Evolutionary conservation across 805 yeast genomes (phyloP), one percentile per base, ranked within the genome.

Genomic region (Yamadazyma akitaensis): DNA sequence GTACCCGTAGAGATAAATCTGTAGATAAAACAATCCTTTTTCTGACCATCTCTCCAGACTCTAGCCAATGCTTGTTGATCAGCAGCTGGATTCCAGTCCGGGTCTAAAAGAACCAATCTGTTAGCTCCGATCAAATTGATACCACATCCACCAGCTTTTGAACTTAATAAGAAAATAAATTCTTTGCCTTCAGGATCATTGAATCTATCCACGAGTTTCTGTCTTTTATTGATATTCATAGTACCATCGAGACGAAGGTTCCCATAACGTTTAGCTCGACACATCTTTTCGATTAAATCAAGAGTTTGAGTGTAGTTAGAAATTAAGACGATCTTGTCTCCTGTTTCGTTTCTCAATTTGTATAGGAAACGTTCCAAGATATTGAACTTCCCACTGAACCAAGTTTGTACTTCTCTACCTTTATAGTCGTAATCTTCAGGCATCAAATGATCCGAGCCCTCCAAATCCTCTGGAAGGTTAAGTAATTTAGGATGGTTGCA

Each of bases 141-240:
- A 67, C 99, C 99, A 73, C 99, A 94, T 1, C 99, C 99, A 57
- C 99, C 99, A 1, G 99, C 99, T 64, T 94, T 94, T 7, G 96
- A 88, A 61, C 96, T 88, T 43, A 94, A 71, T 49, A 94, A 72
- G 57, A 94, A 94, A 2, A 94, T 82, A 63, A 92, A 94, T 54
- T 91, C 97, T 1, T 81, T 75, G 1, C 90, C 86, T 38, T 87
- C 85, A 1, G 97, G 97, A 57, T 94, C 86, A 60, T 94, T 94
- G 67, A 94, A 91, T 54, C 77, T 72, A 64, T 92, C 98, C 16
- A 94, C 99, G 28, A 92, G 72, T 56, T 87, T 89, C 59, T 94
- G 98, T 52, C 99, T 79, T 62, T 94, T 94, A 67, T 86, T 88
- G 47, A 94, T 90, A 45, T 79, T 82, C 89, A 92, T 81, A 0